Base-by-base conservation (phyloP, 1,139 yeast species). In the Martiniozyma asiatica region DNA sequence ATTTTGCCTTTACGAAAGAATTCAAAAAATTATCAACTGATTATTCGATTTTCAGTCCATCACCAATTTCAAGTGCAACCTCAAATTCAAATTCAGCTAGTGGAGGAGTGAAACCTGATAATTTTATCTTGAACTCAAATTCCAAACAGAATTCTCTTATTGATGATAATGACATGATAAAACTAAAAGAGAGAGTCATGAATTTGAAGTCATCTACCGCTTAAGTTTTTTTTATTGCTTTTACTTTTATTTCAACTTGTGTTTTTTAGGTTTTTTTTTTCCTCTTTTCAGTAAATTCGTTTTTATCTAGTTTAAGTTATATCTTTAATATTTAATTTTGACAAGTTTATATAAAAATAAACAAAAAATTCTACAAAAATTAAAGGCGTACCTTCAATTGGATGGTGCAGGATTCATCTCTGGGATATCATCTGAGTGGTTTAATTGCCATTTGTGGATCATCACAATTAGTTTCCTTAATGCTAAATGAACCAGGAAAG, bases 401-500 rank as follows among this genome's bases (percentile, higher is more conserved):
- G n/a, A 33, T 18, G 41, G 44, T 17, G 40, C 30, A 34, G 43
- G 40, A 22, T 42, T 43, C 47, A 47, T 43, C 29, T 47, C 43
- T 8, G 42, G 45, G 6, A 40, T 30, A 24, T 38, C 35, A 17
- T 32, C 43, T 15, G 27, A 36, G 20, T 38, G 39, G 22, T 35
- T 41, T 14, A 48, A 24, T 16, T 47, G 47, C 54, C 53, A 50
- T 32, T 50, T 51, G 35, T 47, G 42, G 29, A 44, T 41, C 6
- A 48, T 38, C 13, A 49, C 50, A 16, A 51, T 48, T 9, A 43
- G 31, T 28, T 39, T 48, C 34, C 62, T 53, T 22, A 59, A 37
- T 4, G 43, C 40, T 10, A 63, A 53, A 44, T 68, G 65, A 22
- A 62, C 36, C 40, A 87, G 63, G 56, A 75, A 87, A 1, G 75